Evolutionary conservation across 805 yeast species (phyloP).

Genomic region (Clavispora asparagi): DNA sequence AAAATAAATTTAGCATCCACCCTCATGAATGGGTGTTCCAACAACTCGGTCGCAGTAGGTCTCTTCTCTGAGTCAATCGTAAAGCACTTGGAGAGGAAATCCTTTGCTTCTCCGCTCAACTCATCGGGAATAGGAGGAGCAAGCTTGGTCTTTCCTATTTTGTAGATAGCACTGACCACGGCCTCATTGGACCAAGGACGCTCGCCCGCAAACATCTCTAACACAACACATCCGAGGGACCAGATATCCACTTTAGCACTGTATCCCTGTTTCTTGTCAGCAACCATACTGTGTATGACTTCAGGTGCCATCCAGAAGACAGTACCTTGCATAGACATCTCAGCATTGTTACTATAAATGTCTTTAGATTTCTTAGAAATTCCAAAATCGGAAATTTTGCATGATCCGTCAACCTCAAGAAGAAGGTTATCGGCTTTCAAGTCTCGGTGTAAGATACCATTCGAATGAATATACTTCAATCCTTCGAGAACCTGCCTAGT

Average conservation of each 20-base stretch:
- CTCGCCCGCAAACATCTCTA: conserved; percentile 97
- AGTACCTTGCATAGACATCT: conserved; percentile 98
- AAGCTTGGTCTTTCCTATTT: conserved; percentile 74
- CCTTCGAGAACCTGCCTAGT: conserved; percentile 82
- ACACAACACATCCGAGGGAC: conserved; percentile 95
- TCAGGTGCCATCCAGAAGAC: conserved; percentile 99
- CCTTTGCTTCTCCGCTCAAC: conserved; percentile 60
- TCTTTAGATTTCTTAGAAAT: conserved; percentile 75
- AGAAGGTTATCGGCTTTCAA: conserved; percentile 90
- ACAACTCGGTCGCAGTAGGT: conserved; percentile 75
- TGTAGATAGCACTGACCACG: conserved; percentile 90
- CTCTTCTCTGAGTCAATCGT: conserved; percentile 69
- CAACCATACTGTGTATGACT: conserved; percentile 79
- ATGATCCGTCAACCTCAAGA: conserved; percentile 85
- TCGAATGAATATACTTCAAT: conserved; percentile 76
- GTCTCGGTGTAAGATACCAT: conserved; percentile 89
- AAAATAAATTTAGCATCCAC: conserved; percentile 43
- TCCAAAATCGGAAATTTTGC: conserved; percentile 95
- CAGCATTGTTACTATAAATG: conserved; percentile 85
- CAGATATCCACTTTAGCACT: conserved; percentile 98
- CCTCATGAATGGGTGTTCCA: conserved; percentile 49
- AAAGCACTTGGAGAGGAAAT: conserved; percentile 74
- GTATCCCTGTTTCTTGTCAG: conserved; percentile 78
- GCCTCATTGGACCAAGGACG: conserved; percentile 97
- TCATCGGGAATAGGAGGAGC: conserved; percentile 98